These are phyloP conservation scores for Puccinia horiana DNA, from an alignment of 1,284 basidiomycete species.

Conservation along the genomic window DNA sequence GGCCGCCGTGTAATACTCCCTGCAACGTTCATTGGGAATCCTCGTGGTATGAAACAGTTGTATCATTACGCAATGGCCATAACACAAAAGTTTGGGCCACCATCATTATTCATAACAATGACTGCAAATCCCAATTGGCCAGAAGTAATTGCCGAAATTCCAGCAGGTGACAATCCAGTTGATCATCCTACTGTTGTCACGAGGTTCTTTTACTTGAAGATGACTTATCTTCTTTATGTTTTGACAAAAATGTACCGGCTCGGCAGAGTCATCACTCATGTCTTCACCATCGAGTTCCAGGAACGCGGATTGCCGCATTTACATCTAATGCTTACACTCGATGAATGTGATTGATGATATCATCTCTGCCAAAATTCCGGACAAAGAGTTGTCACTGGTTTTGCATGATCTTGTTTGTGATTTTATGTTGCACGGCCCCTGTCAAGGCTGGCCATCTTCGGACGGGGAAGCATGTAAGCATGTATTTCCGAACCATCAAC, in stretches of 20 bases:
- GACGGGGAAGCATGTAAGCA: background rate
- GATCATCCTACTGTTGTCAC: background rate
- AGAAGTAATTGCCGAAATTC: background rate
- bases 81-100: slow-evolving; percentile 56
- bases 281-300: slow-evolving; percentile 36
- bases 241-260: background rate
- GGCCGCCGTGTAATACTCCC: slow-evolving; percentile 57
- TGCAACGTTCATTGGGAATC: slow-evolving; percentile 59
- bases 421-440: slow-evolving; percentile 12
- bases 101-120: slow-evolving; percentile 61
- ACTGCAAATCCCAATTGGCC: slow-evolving; percentile 60
- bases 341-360: background rate
- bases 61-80: slow-evolving; percentile 60
- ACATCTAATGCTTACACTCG: slow-evolving; percentile 4
- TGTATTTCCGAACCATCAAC: background rate
- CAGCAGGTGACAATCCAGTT: background rate
- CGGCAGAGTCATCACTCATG: background rate
- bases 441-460: background rate
- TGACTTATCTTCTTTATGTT: background rate
- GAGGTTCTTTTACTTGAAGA: slow-evolving; percentile 5
- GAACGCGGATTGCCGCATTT: slow-evolving; percentile 23
- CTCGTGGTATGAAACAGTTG: slow-evolving; percentile 58
- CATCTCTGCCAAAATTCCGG: background rate
- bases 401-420: background rate
- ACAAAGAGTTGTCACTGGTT: background rate